These are phyloP conservation scores for Rostrohypoxylon terebratum DNA, from an alignment of 495 filamentous ascomycete species.

Conservation along the genomic window DNA sequence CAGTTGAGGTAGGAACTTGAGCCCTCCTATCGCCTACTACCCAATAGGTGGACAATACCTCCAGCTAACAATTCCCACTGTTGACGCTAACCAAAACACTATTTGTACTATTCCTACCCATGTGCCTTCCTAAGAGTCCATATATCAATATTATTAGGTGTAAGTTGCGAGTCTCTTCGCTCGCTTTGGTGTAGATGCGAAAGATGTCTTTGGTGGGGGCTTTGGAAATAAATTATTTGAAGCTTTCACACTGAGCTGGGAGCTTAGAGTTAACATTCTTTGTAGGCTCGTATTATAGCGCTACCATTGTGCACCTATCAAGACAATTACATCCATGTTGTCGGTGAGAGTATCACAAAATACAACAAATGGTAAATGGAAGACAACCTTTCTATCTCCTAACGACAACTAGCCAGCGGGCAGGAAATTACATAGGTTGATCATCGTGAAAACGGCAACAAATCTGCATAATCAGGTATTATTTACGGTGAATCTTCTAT, in stretches of 20 bases:
- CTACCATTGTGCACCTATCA: neutral
- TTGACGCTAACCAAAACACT: neutral
- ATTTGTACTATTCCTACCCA: neutral
- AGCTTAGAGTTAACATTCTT: neutral
- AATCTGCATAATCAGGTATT: neutral
- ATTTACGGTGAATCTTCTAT: neutral
- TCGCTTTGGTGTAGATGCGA: no score
- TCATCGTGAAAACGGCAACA: neutral
- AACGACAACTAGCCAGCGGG: neutral
- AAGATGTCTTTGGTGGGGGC: no score
- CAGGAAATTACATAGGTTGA: neutral
- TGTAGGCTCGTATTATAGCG: neutral
- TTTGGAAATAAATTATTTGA: no score
- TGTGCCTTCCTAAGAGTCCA: no score
- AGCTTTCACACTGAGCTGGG: no score
- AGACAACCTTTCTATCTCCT: neutral
- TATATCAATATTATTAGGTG: neutral
- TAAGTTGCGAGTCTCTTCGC: neutral
- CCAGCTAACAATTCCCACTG: neutral
- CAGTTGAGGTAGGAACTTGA: neutral
- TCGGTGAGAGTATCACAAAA: neutral
- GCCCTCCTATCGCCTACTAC: neutral
- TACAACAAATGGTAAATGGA: neutral
- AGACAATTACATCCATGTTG: neutral
- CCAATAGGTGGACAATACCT: neutral